These are phyloP conservation scores for Scheffersomyces stipitis DNA, from an alignment of 805 yeast genomes.

Conservation along the genomic window DNA sequence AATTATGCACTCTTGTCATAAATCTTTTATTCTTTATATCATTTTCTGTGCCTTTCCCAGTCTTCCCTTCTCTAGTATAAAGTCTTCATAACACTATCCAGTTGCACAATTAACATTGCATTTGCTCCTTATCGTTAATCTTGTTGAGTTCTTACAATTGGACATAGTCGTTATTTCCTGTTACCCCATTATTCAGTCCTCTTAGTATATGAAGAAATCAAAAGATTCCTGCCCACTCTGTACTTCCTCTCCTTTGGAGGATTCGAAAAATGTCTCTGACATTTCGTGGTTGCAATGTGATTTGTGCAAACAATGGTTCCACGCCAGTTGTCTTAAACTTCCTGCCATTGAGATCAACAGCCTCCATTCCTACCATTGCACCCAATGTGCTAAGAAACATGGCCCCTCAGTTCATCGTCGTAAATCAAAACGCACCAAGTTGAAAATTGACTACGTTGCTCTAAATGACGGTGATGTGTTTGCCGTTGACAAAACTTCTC, in stretches of 20 bases:
- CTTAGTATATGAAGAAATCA: constrained; percentile 13
- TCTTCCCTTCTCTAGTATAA: no score
- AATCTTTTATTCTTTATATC: no score
- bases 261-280: constrained; percentile 4
- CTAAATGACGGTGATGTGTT: constrained; percentile 68
- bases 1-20: no score
- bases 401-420: constrained; percentile 56
- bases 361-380: constrained; percentile 57
- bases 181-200: no score
- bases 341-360: constrained; percentile 32
- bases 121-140: no score
- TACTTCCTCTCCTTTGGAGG: constrained; percentile 12
- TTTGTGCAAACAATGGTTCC: constrained; percentile 55
- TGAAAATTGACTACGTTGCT: constrained; percentile 75
- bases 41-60: no score
- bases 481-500: constrained; percentile 45
- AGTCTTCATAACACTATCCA: no score
- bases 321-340: constrained; percentile 47
- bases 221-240: constrained; percentile 24
- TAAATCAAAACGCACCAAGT: constrained; percentile 52
- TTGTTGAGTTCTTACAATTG: no score
- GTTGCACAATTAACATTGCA: no score
- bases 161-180: constrained; percentile 1
- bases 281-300: constrained; percentile 58
- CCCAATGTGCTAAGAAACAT: constrained; percentile 37